These are phyloP conservation scores for Cordia subcordata DNA, from an alignment of 257 asterid species.

Conservation along the genomic window DNA sequence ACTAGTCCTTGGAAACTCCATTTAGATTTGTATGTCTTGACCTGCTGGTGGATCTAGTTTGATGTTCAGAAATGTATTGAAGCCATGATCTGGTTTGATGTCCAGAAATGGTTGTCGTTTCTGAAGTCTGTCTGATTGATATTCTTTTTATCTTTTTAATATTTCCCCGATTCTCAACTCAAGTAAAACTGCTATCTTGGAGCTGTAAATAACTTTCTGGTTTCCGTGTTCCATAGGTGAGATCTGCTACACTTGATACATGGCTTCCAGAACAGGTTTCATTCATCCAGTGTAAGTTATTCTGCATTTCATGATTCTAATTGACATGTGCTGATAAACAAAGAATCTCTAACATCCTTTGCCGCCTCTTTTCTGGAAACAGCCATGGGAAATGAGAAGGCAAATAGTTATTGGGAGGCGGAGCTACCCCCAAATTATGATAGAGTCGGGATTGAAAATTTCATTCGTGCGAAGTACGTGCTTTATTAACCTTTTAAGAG, in stretches of 20 bases:
- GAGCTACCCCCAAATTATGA: conserved; percentile 97
- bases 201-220: background rate
- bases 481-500: conserved; percentile 12
- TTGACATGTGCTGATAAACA: conserved; percentile 8
- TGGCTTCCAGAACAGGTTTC: conserved; percentile 99
- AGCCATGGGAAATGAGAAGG: conserved; percentile 99
- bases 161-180: too few species aligned
- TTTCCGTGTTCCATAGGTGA: conserved; percentile 46
- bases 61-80: too few species aligned
- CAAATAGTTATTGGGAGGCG: conserved; percentile 98
- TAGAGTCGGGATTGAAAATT: conserved; percentile 98
- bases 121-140: too few species aligned
- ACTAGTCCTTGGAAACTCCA: too few species aligned
- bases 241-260: conserved; percentile 99
- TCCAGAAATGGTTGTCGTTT: too few species aligned
- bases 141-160: too few species aligned
- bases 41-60: too few species aligned
- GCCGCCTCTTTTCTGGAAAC: conserved; percentile 18
- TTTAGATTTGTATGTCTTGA: too few species aligned
- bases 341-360: background rate
- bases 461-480: conserved; percentile 96
- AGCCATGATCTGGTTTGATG: too few species aligned
- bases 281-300: conserved; percentile 84
- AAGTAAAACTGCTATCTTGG: background rate
- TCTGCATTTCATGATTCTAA: conserved; percentile 7